These are phyloP conservation scores for Cadophora sp. DNA, from an alignment of 2,329 filamentous ascomycete genomes.

Conservation along the genomic window DNA sequence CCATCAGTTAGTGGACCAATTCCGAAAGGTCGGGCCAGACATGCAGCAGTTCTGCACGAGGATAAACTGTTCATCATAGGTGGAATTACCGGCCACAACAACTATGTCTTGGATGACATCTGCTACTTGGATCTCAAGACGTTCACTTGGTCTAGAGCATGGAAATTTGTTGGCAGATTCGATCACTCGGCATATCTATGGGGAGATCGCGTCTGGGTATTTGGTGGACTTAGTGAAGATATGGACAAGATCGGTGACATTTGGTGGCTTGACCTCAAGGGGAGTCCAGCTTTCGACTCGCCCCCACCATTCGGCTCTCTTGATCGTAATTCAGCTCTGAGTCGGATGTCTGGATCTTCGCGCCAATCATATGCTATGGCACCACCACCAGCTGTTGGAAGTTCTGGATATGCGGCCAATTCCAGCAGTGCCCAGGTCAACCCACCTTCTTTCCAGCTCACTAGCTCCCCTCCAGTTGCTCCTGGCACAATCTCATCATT, in stretches of 20 bases:
- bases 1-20: conserved; percentile 84
- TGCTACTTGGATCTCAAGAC: conserved; percentile 97
- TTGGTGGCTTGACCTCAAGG: conserved; percentile 96
- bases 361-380: conserved; percentile 59
- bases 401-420: conserved; percentile 71
- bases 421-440: conserved; percentile 72
- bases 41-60: conserved; percentile 90
- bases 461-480: conserved; percentile 80
- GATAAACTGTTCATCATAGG: conserved; percentile 96
- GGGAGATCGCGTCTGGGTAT: conserved; percentile 92
- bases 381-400: conserved; percentile 59
- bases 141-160: conserved; percentile 95
- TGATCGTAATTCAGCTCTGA: conserved; percentile 48
- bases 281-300: conserved; percentile 82
- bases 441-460: conserved; percentile 69
- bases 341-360: conserved; percentile 54
- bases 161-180: conserved; percentile 94
- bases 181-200: conserved; percentile 96
- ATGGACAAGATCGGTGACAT: conserved; percentile 97
- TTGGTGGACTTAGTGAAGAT: conserved; percentile 91
- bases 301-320: conserved; percentile 64
- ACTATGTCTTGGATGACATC: conserved; percentile 91
- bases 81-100: conserved; percentile 93
- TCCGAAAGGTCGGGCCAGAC: conserved; percentile 88
- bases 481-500: conserved; percentile 89